Evolutionary conservation across 805 yeast genomes (phyloP), one percentile per base, ranked within the genome.

Genomic region (Wickerhamiella hasegawae): DNA sequence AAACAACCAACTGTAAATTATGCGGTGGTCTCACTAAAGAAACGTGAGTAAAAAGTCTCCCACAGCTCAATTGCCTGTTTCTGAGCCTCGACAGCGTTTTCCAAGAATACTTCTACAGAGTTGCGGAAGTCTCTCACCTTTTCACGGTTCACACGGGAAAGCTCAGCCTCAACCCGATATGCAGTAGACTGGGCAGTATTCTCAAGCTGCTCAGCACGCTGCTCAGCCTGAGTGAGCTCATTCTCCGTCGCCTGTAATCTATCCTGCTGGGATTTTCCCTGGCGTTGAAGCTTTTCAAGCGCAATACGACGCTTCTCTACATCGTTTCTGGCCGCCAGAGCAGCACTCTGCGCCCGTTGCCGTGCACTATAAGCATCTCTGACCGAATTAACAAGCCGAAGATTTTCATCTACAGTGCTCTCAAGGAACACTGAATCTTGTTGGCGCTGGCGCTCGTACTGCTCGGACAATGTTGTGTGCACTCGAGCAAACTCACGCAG

Each of bases 341-440:
- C 62, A 16, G 63, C 59, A 8, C 66, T 56, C 21, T 71, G 55
- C 33, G 62, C 51, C 44, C 73, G 79, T 38, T 71, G 66, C 45
- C 97, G 67, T 38, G 82, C 83, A 32, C 73, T 73, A 44, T 85
- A 76, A 4, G 80, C 73, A 31, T 72, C 68, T 43, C 76, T 69
- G 22, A 83, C 69, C 20, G 93, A 80, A 8, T 78, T 75, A 18
- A 85, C 71, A 12, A 76, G 61, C 33, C 97, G 67, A 33, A 75
- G 62, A 52, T 90, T 85, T 52, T 85, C 96, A 52, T 87, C 95
- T 27, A 87, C 60, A 1, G 94, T 81, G 18, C 79, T 70, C 2
- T 94, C 94, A 32, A 87, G 59, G 0, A 94, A 83, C 42, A 87
- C 60, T 48, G 84, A 71, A 45, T 87, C 96, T 53, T 82, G 94